phyloP scores from a whole-genome alignment of 1,284 basidiomycete species.

The Coniferiporia sulphurascens region DNA sequence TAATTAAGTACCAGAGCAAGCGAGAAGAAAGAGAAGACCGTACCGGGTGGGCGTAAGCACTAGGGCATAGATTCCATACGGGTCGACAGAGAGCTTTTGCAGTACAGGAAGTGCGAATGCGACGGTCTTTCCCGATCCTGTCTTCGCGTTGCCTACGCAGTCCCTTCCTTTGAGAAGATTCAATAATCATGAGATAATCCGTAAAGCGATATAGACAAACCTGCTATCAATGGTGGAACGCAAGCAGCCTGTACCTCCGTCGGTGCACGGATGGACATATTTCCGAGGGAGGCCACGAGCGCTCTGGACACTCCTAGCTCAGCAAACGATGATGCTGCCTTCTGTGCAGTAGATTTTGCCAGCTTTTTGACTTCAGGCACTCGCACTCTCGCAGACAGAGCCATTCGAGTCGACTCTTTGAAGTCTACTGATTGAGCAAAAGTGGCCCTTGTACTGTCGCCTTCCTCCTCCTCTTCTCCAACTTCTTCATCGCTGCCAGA shows the following conservation, averaged over 20 bases:
- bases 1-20: neutral
- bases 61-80: slow-evolving; percentile 91
- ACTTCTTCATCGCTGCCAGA: slow-evolving; percentile 12
- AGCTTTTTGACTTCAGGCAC: slow-evolving; percentile 1
- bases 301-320: slow-evolving; percentile 72
- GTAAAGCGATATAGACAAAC: slow-evolving; percentile 31
- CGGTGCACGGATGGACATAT: slow-evolving; percentile 83
- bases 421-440: slow-evolving; percentile 14
- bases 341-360: slow-evolving; percentile 19
- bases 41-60: slow-evolving; percentile 93
- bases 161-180: slow-evolving; percentile 61
- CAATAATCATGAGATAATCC: neutral
- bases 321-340: slow-evolving; percentile 45
- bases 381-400: slow-evolving; percentile 7
- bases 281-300: slow-evolving; percentile 65
- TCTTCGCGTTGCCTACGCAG: slow-evolving; percentile 97
- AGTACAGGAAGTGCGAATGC: slow-evolving; percentile 96
- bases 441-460: slow-evolving; percentile 2
- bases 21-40: slow-evolving; percentile 20
- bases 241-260: slow-evolving; percentile 91
- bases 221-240: slow-evolving; percentile 81
- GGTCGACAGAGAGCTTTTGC: slow-evolving; percentile 83
- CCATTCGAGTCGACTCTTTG: slow-evolving; percentile 24
- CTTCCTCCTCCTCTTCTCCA: slow-evolving; percentile 12
- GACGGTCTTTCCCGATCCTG: slow-evolving; percentile 96